Evolutionary conservation across 2,329 filamentous ascomycete species (phyloP).

Genomic region (Myotisia sp.): DNA sequence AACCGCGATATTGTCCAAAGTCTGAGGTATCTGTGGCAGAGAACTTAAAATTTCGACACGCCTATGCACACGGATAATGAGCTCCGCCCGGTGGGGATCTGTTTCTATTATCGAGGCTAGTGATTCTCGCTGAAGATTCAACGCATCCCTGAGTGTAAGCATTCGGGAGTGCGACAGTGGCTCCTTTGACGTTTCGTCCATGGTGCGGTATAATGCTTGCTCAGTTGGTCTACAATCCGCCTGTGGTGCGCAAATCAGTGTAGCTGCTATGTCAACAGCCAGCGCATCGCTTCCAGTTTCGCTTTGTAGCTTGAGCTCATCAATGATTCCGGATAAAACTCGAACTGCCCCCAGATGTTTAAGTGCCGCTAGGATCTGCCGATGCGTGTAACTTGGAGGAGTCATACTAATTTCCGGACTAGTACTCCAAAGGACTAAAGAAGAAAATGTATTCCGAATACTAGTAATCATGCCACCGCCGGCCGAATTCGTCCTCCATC

Average conservation of each 20-base stretch:
- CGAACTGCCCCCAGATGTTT: constrained; percentile 28
- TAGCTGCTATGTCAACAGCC: constrained; percentile 31
- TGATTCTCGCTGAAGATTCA: constrained; percentile 25
- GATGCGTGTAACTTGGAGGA: constrained; percentile 42
- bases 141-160: constrained; percentile 29
- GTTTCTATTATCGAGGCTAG: constrained; percentile 29
- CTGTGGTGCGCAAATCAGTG: constrained; percentile 29
- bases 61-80: constrained; percentile 32
- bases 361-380: constrained; percentile 34
- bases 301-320: constrained; percentile 30
- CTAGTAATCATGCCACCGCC: constrained; percentile 34
- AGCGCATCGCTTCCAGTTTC: constrained; percentile 28
- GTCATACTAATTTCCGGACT: constrained; percentile 37
- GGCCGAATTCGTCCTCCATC: constrained; percentile 35
- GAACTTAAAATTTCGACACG: constrained; percentile 30
- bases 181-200: constrained; percentile 21
- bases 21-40: constrained; percentile 17
- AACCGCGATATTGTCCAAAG: constrained; percentile 29
- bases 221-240: constrained; percentile 27
- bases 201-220: constrained; percentile 22
- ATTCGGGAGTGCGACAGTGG: constrained; percentile 18
- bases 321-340: constrained; percentile 26
- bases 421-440: constrained; percentile 40
- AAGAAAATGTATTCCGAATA: constrained; percentile 38
- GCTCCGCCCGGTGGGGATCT: constrained; percentile 31